These are phyloP conservation scores for Blumeriella jaapii DNA, from an alignment of 2,329 filamentous ascomycete species.

Conservation along the genomic window DNA sequence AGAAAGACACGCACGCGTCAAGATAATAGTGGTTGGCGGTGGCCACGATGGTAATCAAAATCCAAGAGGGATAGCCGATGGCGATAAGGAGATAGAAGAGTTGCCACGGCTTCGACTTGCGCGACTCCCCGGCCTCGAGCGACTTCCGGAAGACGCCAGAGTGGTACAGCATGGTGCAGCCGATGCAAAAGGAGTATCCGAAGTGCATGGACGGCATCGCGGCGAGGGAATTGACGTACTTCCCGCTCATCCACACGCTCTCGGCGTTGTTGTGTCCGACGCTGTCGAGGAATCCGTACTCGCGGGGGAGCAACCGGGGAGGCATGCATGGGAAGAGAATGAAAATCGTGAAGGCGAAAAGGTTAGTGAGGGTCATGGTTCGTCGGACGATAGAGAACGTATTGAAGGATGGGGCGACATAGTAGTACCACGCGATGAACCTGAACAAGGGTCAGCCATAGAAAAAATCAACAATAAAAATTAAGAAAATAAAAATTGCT, in stretches of 20 bases:
- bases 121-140: slow-evolving; percentile 31
- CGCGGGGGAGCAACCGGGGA: slow-evolving; percentile 36
- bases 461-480: no score
- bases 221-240: slow-evolving; percentile 39
- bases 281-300: slow-evolving; percentile 39
- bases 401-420: slow-evolving; percentile 39
- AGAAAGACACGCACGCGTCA: slow-evolving; percentile 36
- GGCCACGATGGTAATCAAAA: slow-evolving; percentile 38
- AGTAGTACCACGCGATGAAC: slow-evolving; percentile 54
- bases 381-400: slow-evolving; percentile 35
- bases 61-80: slow-evolving; percentile 35
- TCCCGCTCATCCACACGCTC: slow-evolving; percentile 38
- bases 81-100: slow-evolving; percentile 33
- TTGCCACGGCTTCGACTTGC: slow-evolving; percentile 33
- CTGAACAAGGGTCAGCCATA: slow-evolving; percentile 29
- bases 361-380: slow-evolving; percentile 41
- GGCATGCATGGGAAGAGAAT: slow-evolving; percentile 43
- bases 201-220: slow-evolving; percentile 44
- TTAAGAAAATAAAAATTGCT: no score
- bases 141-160: slow-evolving; percentile 33
- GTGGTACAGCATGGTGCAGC: slow-evolving; percentile 40
- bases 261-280: slow-evolving; percentile 38
- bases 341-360: slow-evolving; percentile 40
- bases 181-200: slow-evolving; percentile 42
- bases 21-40: slow-evolving; percentile 45